Evolutionary conservation across 371 early-diverging fungal genomes (phyloP).

Genomic region (Mucor velutinosus): DNA sequence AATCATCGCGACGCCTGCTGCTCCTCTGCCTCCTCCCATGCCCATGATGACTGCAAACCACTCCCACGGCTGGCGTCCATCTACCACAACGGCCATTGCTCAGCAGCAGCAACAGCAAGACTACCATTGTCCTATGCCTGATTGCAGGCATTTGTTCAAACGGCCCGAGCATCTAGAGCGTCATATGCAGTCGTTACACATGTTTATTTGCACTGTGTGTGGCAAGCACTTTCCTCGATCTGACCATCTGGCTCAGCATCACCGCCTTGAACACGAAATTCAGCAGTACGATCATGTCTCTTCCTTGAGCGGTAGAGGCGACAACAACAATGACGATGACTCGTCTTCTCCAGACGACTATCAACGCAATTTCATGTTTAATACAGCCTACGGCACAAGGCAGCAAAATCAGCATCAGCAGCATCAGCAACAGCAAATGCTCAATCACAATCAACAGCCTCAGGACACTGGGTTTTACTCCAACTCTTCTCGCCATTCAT

Average conservation of each 20-base stretch:
- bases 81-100: not conserved
- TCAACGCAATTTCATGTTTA: not conserved
- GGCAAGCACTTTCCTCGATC: conserved; percentile 21
- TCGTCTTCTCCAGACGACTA: conserved; percentile 17
- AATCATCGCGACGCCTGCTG: not conserved
- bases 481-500: conserved; percentile 16
- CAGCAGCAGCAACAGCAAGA: conserved; percentile 11
- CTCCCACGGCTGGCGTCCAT: conserved; percentile 1
- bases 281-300: conserved; percentile 3
- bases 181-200: conserved; percentile 77
- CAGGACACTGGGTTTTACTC: not conserved
- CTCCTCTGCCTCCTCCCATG: conserved; percentile 6
- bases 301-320: conserved; percentile 5
- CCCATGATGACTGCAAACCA: not conserved
- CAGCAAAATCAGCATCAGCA: not conserved
- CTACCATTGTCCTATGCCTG: conserved; percentile 47
- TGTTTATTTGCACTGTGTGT: conserved; percentile 32
- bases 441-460: conserved; percentile 6
- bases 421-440: not conserved
- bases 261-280: conserved; percentile 21
- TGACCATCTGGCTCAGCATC: conserved; percentile 22
- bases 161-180: conserved; percentile 84
- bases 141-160: conserved; percentile 63
- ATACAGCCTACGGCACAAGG: not conserved
- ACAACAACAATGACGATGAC: conserved; percentile 21